Conservation (phyloP, 2,329 filamentous ascomycete species). For the Sclerotinia minor region DNA sequence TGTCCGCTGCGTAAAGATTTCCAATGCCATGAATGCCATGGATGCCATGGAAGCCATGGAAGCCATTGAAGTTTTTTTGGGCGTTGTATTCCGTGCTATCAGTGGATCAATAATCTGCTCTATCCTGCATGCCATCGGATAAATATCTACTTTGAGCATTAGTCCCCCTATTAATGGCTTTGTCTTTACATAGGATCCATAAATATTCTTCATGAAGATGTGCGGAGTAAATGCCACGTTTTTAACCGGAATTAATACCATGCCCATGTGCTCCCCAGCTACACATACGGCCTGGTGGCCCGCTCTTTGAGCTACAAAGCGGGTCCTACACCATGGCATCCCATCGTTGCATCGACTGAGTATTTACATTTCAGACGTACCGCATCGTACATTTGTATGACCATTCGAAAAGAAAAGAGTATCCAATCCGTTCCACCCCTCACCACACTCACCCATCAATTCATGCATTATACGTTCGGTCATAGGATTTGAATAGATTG, state of each 20-base stretch:
- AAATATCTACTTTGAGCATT: slow-evolving; percentile 13
- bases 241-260: background rate
- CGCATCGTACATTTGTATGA: slow-evolving; percentile 4
- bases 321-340: too few species aligned
- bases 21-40: background rate
- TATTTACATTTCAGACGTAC: background rate
- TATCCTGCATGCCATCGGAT: background rate
- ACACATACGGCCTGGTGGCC: background rate
- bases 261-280: too few species aligned
- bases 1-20: background rate
- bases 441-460: background rate
- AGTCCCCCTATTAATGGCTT: background rate
- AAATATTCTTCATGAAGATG: too few species aligned
- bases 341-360: background rate
- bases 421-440: background rate
- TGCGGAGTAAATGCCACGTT: too few species aligned
- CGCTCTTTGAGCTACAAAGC: background rate
- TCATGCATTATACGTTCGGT: slow-evolving; percentile 3
- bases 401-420: background rate
- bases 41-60: background rate
- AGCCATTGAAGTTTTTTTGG: background rate
- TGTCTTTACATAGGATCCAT: too few species aligned
- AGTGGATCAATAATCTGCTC: background rate
- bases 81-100: too few species aligned
- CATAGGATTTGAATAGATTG: background rate